Evolutionary conservation across 176 grass and related monocot species (phyloP), one percentile per base, ranked within the genome.

Genomic region (Poa annua): DNA sequence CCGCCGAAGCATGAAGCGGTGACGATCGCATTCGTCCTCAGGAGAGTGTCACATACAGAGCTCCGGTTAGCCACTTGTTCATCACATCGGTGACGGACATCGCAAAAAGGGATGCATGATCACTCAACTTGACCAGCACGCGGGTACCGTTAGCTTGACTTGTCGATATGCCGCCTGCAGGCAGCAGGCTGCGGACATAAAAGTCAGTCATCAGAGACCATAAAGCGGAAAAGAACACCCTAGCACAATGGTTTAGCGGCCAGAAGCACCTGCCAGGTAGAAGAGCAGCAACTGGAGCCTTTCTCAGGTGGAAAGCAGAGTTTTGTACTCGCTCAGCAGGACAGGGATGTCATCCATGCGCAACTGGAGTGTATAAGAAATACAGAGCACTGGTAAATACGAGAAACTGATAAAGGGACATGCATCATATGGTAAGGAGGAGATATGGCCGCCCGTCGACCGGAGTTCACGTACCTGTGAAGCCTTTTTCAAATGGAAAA

Each of bases 401-500:
- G 34, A 71, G 66, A 50, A 64, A 80, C 22, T 76, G 48, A 15
- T 22, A 82, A 51, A 20, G 36, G 4, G 50, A 69, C n/a, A 64
- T 73, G 80, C 15, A 80, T 81, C 64, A 67, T 39, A 24, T 33
- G 55, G 48, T 50, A 16, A 50, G 8, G 8, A 45, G 8, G 61
- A 26, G 42, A 74, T 4, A 21, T 54, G 52, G 21, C n/a, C 8
- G 22, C 77, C 56, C 57, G 14, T 8, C 2, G 6, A 24, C 33
- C 42, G 21, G 44, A 35, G 69, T 68, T 78, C 74, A 50, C 55
- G 22, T 83, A 98, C 96, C 91, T 93, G 87, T 2, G 86, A 91
- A 82, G 85, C 89, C 70, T 74, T 92, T 95, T 85, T 95, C 80
- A 98, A 83, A 89, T 98, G 91, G 85, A 93, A 98, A 88, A 95